Percentiles rank a stretch among this genome's conserved stretches.
These are phyloP conservation scores for Pseudogymnoascus sp. DNA, from an alignment of 2,329 filamentous ascomycete species.

Conservation along the genomic window DNA sequence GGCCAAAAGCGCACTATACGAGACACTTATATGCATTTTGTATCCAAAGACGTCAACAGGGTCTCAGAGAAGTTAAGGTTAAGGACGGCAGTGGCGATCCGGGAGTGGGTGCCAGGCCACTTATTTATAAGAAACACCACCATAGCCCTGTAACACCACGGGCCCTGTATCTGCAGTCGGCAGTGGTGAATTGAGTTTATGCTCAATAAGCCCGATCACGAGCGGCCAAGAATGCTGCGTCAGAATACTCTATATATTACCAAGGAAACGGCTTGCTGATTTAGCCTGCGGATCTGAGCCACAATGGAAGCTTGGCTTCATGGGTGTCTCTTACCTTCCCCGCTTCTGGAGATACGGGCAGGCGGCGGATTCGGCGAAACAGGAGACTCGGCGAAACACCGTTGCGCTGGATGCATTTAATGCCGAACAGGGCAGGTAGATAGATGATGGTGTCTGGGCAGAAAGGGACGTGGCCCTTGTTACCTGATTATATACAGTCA, in stretches of 20 bases:
- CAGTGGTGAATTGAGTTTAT: slow-evolving; percentile 7
- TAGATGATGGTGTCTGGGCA: not conserved
- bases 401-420: not conserved
- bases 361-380: not conserved
- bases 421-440: not conserved
- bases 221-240: not conserved
- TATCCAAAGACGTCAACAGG: not conserved
- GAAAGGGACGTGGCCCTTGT: not conserved
- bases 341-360: not conserved
- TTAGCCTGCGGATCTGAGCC: slow-evolving; percentile 7
- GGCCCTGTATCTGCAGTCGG: not conserved
- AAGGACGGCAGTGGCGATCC: not conserved
- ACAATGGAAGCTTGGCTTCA: not conserved
- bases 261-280: not conserved
- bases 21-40: not conserved
- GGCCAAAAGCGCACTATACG: not conserved
- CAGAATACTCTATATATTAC: not conserved
- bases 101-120: not conserved
- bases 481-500: not conserved
- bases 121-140: not conserved
- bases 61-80: not conserved
- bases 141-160: not conserved
- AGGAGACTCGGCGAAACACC: not conserved
- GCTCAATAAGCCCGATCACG: not conserved
- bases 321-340: not conserved